Percentiles rank a stretch among this genome's conserved stretches.
Conservation (phyloP, 306 rosid genomes). For the Ceratonia siliqua region DNA sequence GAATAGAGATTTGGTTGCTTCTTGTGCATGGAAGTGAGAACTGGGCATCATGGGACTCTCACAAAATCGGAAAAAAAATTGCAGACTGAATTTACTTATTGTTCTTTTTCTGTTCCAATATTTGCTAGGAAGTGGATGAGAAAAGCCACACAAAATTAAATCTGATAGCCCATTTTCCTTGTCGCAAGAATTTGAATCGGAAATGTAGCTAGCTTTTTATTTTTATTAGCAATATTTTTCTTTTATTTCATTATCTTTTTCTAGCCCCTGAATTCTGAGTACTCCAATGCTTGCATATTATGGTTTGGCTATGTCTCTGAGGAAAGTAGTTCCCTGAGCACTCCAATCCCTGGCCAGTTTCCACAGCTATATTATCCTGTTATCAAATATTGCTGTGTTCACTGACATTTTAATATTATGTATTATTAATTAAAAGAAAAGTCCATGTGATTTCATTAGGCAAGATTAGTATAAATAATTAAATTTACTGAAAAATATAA, state of each 20-base stretch:
- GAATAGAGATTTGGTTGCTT: conserved; percentile 91
- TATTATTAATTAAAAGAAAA: background rate
- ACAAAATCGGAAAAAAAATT: background rate
- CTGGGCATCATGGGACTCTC: conserved; percentile 16
- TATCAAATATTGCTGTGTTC: conserved; percentile 11
- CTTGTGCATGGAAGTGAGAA: conserved; percentile 90
- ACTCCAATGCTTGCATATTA: background rate
- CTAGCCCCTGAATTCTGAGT: background rate
- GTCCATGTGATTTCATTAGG: background rate
- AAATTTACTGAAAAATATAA: background rate
- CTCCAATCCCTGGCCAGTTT: conserved; percentile 12
- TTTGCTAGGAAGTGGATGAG: conserved; percentile 25
- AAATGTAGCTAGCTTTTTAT: conserved; percentile 32
- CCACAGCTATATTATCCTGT: background rate
- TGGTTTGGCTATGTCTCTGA: background rate
- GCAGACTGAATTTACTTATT: conserved; percentile 1
- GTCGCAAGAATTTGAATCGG: conserved; percentile 26
- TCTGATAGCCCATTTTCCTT: conserved; percentile 35
- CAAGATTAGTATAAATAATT: background rate
- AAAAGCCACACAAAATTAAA: conserved; percentile 24
- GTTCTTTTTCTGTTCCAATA: conserved; percentile 33
- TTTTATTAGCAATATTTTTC: conserved; percentile 22
- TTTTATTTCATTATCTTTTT: conserved; percentile 10
- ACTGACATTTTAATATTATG: background rate
- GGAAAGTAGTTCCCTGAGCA: background rate